These are phyloP conservation scores for Collybia nuda DNA, from an alignment of 768 basidiomycete species.

Conservation along the genomic window DNA sequence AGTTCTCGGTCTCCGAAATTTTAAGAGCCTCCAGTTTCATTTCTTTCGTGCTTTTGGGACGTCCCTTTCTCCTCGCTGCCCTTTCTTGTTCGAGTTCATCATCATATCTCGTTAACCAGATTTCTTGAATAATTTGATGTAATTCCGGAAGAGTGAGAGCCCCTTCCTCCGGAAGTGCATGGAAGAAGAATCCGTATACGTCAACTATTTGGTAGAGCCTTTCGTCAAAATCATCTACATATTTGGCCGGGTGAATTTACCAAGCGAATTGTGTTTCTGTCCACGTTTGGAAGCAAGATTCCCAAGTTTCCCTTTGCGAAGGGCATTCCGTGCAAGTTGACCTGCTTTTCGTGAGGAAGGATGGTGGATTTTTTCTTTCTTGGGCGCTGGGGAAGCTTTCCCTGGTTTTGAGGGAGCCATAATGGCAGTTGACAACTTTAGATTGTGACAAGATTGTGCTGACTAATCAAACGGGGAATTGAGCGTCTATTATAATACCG, in stretches of 20 bases:
- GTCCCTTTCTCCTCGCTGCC: conserved; percentile 63
- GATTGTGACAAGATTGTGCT: conserved; percentile 10
- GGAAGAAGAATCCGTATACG: conserved; percentile 74
- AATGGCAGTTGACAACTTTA: conserved; percentile 5
- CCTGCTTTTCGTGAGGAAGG: conserved; percentile 83
- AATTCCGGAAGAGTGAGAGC: conserved; percentile 62
- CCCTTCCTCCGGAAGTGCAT: conserved; percentile 62
- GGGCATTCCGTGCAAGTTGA: conserved; percentile 64
- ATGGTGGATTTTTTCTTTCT: conserved; percentile 81
- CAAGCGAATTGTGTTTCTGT: conserved; percentile 55
- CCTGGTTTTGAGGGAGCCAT: conserved; percentile 42
- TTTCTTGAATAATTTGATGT: conserved; percentile 59
- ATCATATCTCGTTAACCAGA: conserved; percentile 78
- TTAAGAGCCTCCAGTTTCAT: conserved; percentile 68
- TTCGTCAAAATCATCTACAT: conserved; percentile 9
- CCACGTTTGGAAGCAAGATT: conserved; percentile 53
- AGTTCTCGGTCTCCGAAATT: conserved; percentile 65
- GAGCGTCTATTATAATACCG: too few relatives aligned
- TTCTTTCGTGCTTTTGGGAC: conserved; percentile 74
- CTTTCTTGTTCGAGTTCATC: conserved; percentile 62
- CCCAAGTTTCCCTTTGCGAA: conserved; percentile 69
- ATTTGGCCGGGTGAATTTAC: conserved; percentile 30
- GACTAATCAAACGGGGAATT: not conserved
- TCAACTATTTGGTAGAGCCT: conserved; percentile 43
- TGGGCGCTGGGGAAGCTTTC: conserved; percentile 31